A percentile compares a stretch with the other conserved stretches of the same genome.
Evolutionary conservation across 495 filamentous ascomycete genomes (phyloP).

Genomic region (Massariosphaeria phaeospora): DNA sequence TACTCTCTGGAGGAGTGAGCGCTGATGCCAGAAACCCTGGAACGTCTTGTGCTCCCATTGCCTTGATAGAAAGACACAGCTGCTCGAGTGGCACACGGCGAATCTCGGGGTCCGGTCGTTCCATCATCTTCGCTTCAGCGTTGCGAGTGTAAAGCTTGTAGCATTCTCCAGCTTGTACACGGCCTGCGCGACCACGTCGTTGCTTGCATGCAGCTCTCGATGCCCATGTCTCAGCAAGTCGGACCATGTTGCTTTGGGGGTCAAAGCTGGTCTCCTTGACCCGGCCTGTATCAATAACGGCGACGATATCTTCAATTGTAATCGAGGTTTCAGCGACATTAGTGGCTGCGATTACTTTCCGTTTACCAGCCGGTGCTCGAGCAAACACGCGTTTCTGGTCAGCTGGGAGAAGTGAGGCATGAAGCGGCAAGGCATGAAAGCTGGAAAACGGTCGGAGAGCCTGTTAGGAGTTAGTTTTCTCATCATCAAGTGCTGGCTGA

Average conservation of each 20-base stretch:
- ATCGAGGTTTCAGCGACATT: slow-evolving; percentile 98
- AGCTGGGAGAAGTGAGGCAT: slow-evolving; percentile 80
- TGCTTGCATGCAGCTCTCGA: slow-evolving; percentile 94
- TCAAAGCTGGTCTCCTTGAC: slow-evolving; percentile 97
- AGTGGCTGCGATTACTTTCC: slow-evolving; percentile 89
- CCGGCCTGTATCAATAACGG: slow-evolving; percentile 89
- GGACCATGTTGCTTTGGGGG: slow-evolving; percentile 87
- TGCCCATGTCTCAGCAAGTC: slow-evolving; percentile 90
- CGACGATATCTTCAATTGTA: slow-evolving; percentile 94
- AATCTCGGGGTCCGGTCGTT: slow-evolving; percentile 89
- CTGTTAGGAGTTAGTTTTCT: slow-evolving; percentile 5
- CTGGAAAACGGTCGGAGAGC: slow-evolving; percentile 63
- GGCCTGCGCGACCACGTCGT: slow-evolving; percentile 87
- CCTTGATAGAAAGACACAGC: slow-evolving; percentile 85
- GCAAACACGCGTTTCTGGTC: slow-evolving; percentile 87
- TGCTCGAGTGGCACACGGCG: slow-evolving; percentile 89
- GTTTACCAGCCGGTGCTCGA: slow-evolving; percentile 65
- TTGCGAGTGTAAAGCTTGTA: slow-evolving; percentile 91
- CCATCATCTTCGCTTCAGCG: slow-evolving; percentile 79
- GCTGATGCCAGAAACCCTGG: slow-evolving; percentile 75
- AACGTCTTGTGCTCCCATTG: slow-evolving; percentile 85
- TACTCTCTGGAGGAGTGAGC: slow-evolving; percentile 76
- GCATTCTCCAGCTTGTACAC: slow-evolving; percentile 84
- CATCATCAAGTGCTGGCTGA: background rate
- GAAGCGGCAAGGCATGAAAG: slow-evolving; percentile 76